Base-by-base conservation (phyloP, 2,329 filamentous ascomycete genomes). In the Penicillium sp. region DNA sequence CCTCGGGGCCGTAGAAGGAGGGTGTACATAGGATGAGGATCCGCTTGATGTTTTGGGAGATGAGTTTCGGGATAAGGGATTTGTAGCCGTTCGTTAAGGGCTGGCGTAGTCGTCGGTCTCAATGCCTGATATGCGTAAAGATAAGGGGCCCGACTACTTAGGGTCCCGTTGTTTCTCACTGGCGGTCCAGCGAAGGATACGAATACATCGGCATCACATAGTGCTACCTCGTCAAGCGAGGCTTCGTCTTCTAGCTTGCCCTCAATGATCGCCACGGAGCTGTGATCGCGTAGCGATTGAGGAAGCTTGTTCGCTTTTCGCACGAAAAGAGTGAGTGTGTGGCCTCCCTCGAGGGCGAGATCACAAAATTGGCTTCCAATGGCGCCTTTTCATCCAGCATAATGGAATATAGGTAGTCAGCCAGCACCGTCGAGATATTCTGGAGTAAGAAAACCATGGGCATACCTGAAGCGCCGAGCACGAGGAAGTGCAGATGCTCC, bases 1-100 rank as follows among this genome's bases (percentile, higher is more conserved):
- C 41, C 22, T 44, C 19, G 41, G 60, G 2, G 24, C 51, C 10
- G 10, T 58, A 3, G 54, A 61, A 43, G 60, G 62, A 55, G 59
- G 59, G 9, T 61, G 58, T 55, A 56, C 58, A 44, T 16, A 44
- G 41, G 19, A 43, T 24, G 19, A 43, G 19, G 11, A 43, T 14
- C 10, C 40, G 40, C 6, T 43, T 43, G 4, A 43, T 43, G 16
- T 22, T 22, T 6, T 43, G 40, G 40, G 19, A 22, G 18, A 24
- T 13, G 4, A 43, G 10, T 43, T 24, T 43, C 4, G 40, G 13
- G 2, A 4, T 5, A 44, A 54, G 6, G 51, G 40, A 4, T 24
- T 22, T 43, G 10, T 43, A 43, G 10, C 40, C 40, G n/a, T 43
- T 43, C 2, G 40, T 43, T 11, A 43, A 43, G 2, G 40, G 40